These are phyloP conservation scores for Lenwebbia sp. DNA, from an alignment of 345 rosid species.

Conservation along the genomic window DNA sequence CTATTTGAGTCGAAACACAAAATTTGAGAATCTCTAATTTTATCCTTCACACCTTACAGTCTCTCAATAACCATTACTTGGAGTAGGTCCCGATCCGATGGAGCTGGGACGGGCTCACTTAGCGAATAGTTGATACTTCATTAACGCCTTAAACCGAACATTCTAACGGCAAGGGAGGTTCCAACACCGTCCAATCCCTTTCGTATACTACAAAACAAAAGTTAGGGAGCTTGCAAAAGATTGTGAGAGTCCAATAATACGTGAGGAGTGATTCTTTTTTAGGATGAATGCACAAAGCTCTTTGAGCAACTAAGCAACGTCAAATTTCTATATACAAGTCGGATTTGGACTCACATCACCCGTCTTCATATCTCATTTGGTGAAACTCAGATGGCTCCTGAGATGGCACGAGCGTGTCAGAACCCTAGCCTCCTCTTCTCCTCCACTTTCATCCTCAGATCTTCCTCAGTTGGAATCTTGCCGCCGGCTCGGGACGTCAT, in stretches of 20 bases:
- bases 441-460: conserved; percentile 35
- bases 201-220: neutral
- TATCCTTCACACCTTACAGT: neutral
- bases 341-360: neutral
- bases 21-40: neutral
- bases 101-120: neutral
- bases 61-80: neutral
- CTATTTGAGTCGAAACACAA: neutral
- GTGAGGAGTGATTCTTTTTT: neutral
- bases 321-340: neutral
- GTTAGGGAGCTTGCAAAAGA: neutral
- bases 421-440: conserved; percentile 52
- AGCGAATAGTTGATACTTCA: neutral
- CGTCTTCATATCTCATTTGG: neutral
- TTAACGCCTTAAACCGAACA: neutral
- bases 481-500: conserved; percentile 16
- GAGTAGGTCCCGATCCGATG: neutral
- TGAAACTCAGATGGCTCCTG: neutral
- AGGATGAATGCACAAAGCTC: neutral
- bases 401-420: neutral
- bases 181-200: neutral
- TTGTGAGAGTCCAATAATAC: neutral
- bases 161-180: neutral
- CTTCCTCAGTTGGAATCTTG: conserved; percentile 42
- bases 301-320: neutral